phyloP scores from a whole-genome alignment of 2,329 filamentous ascomycete genomes.

The Chalaropsis thielavioides region DNA sequence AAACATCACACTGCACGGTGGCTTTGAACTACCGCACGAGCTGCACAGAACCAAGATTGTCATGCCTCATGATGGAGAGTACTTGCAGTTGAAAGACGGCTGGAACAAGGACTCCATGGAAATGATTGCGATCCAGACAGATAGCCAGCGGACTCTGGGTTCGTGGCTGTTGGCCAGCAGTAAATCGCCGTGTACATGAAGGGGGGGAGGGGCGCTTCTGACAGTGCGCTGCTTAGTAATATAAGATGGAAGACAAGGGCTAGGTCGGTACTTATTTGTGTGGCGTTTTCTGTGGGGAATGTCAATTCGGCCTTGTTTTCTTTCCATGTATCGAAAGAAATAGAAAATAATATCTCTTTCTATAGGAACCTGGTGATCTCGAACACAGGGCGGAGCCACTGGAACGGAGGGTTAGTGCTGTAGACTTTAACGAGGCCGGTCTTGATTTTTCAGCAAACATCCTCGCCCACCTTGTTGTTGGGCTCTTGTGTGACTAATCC shows the following conservation, averaged over 20 bases:
- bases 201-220: too few species aligned
- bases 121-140: not conserved
- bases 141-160: not conserved
- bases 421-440: too few species aligned
- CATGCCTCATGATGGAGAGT: conserved; percentile 3
- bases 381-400: too few species aligned
- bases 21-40: conserved; percentile 11
- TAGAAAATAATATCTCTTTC: too few species aligned
- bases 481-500: too few species aligned
- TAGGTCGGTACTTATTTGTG: not conserved
- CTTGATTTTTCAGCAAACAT: not conserved
- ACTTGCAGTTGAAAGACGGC: not conserved
- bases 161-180: not conserved
- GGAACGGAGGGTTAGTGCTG: not conserved
- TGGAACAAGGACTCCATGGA: not conserved
- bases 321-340: not conserved
- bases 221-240: not conserved
- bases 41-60: conserved; percentile 7
- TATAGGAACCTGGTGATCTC: not conserved
- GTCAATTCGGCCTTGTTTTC: not conserved
- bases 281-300: not conserved
- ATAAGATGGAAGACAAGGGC: not conserved
- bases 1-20: conserved; percentile 13
- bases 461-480: not conserved
- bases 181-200: not conserved